Conservation (phyloP, 768 basidiomycete genomes). For the Cystofilobasidium macerans region DNA sequence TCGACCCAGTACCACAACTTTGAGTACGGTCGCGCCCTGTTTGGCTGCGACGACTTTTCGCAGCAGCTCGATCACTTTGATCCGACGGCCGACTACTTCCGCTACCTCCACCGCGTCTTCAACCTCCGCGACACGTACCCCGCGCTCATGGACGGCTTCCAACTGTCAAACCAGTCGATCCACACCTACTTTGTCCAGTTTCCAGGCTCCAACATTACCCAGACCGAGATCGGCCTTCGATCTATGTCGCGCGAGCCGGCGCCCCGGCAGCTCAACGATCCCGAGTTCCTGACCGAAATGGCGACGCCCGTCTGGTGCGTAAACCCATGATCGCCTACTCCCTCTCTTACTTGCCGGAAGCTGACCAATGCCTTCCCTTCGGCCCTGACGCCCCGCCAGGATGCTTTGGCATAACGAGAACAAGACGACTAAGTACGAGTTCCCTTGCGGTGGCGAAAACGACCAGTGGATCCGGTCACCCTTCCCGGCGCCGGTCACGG, state of each 20-base stretch:
- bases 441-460: conserved; percentile 45
- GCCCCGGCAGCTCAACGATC: conserved; percentile 45
- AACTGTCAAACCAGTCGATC: conserved; percentile 67
- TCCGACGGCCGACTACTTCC: conserved; percentile 40
- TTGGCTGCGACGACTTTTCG: conserved; percentile 76
- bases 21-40: conserved; percentile 61
- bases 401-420: conserved; percentile 80
- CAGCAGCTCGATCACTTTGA: conserved; percentile 91
- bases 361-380: not conserved
- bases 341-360: no score
- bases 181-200: conserved; percentile 68
- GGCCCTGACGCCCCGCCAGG: conserved; percentile 51
- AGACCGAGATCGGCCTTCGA: conserved; percentile 80
- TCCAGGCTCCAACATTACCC: conserved; percentile 71
- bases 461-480: conserved; percentile 67
- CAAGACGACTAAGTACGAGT: conserved; percentile 53
- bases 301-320: conserved; percentile 42
- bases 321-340: no score
- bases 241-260: conserved; percentile 62
- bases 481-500: conserved; percentile 48
- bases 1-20: conserved; percentile 91
- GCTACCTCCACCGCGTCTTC: conserved; percentile 52
- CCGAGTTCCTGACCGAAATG: conserved; percentile 38
- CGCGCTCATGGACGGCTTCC: conserved; percentile 73
- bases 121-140: conserved; percentile 57